Evolutionary conservation across 176 grass and related monocot genomes (phyloP), one percentile per base, ranked within the genome.

Genomic region (Phoenix dactylifera): DNA sequence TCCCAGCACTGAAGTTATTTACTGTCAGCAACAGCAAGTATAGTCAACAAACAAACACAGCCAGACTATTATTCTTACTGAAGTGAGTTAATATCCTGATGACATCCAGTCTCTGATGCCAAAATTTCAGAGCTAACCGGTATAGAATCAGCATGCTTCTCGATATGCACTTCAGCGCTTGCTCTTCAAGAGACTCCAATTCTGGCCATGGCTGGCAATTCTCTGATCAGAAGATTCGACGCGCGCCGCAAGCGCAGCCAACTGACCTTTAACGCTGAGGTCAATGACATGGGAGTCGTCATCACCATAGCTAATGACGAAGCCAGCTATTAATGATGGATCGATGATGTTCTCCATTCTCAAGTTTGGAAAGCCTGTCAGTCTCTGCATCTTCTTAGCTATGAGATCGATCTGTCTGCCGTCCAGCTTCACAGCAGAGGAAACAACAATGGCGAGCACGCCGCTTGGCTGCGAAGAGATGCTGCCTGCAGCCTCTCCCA

Each of bases 361-460:
- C n/a, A 98, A 60, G 65, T 79, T 79, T 52, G 56, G 58, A 79
- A 92, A 98, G 1, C 93, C 93, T 0, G 93, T 98, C 65, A 98
- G 73, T 16, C 76, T 77, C 18, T 75, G 84, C 94, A 98, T 98
- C 76, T 98, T 98, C 70, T 75, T 83, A 17, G 87, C 75, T 62
- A 98, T 98, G 59, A 92, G 75, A 57, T 83, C 79, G 4, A 86
- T 85, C 76, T 98, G 94, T 23, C 26, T 69, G 57, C 71, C 69
- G 59, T 91, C 82, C 7, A 98, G 74, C 68, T 76, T 67, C 60
- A 92, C 82, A 16, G 87, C 93, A 64, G 94, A 98, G 22, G 87
- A 74, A 30, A 98, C 88, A 23, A 83, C 70, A 4, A 98, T 82
- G 0, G 77, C 68, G 26, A 98, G 70, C 44, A 83, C 84, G 62